Evolutionary conservation across 768 basidiomycete species (phyloP).

Genomic region (Cantharellus anzutake): DNA sequence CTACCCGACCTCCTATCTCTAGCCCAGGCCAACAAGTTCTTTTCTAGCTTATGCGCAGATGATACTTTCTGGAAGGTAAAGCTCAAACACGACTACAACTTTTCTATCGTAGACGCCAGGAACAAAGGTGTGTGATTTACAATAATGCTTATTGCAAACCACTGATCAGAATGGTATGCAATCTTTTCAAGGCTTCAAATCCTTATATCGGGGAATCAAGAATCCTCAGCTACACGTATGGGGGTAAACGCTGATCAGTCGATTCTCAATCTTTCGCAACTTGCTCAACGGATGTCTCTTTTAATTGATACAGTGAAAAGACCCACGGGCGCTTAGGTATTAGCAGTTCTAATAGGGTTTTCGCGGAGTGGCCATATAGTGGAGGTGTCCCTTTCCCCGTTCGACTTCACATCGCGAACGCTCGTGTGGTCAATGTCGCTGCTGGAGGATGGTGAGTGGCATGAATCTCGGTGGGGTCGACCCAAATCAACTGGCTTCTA

Average conservation of each 20-base stretch:
- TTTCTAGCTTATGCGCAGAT: slow-evolving; percentile 41
- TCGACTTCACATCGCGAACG: slow-evolving; percentile 34
- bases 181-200: slow-evolving; percentile 40
- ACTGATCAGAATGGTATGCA: not conserved
- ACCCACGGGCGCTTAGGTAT: not conserved
- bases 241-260: slow-evolving; percentile 29
- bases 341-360: slow-evolving; percentile 1
- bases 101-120: slow-evolving; percentile 47
- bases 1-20: slow-evolving; percentile 38
- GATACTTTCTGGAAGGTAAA: slow-evolving; percentile 66
- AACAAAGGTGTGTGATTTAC: slow-evolving; percentile 16
- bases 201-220: slow-evolving; percentile 48
- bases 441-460: slow-evolving; percentile 56
- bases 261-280: not conserved
- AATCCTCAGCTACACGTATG: slow-evolving; percentile 30
- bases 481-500: not conserved
- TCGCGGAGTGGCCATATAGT: slow-evolving; percentile 3
- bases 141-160: not conserved
- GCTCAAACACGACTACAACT: slow-evolving; percentile 56
- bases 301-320: not conserved
- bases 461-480: not conserved
- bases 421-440: slow-evolving; percentile 35
- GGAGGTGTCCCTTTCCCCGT: slow-evolving; percentile 43
- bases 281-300: not conserved
- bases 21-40: slow-evolving; percentile 41